phyloP scores from a whole-genome alignment of 306 rosid species.

The Cotoneaster glaucophyllus region DNA sequence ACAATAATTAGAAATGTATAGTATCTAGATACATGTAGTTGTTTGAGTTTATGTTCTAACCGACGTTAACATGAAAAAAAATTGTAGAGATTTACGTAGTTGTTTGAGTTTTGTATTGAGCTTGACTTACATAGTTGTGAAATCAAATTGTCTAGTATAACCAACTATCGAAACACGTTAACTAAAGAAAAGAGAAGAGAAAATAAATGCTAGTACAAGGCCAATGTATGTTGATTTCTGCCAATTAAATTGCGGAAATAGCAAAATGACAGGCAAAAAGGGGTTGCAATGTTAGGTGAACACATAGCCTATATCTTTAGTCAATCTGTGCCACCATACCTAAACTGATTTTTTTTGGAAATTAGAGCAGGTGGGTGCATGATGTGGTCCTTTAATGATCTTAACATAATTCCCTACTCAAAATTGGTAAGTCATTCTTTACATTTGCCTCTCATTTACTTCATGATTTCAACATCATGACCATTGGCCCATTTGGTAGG shows the following conservation, averaged over 20 bases:
- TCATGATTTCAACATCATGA: slow-evolving; percentile 1
- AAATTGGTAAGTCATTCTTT: background rate
- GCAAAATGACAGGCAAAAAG: background rate
- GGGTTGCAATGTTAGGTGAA: background rate
- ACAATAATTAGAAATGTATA: no score
- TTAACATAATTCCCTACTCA: slow-evolving; percentile 1
- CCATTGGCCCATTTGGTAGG: background rate
- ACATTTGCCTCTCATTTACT: background rate
- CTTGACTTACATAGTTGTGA: background rate
- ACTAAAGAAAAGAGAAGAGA: background rate
- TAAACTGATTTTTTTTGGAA: background rate
- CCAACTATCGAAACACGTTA: background rate
- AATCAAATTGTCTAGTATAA: background rate
- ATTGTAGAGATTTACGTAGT: no score
- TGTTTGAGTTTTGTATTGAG: no score
- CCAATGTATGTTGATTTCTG: background rate
- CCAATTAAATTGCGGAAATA: background rate
- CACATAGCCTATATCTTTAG: background rate
- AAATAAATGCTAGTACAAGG: no score
- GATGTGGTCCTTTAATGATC: slow-evolving; percentile 1
- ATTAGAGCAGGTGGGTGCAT: background rate
- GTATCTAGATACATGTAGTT: no score
- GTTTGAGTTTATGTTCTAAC: no score
- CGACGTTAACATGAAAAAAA: no score
- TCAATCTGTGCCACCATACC: background rate